Conservation (phyloP, 306 rosid genomes). For the Dryas alaskensis region DNA sequence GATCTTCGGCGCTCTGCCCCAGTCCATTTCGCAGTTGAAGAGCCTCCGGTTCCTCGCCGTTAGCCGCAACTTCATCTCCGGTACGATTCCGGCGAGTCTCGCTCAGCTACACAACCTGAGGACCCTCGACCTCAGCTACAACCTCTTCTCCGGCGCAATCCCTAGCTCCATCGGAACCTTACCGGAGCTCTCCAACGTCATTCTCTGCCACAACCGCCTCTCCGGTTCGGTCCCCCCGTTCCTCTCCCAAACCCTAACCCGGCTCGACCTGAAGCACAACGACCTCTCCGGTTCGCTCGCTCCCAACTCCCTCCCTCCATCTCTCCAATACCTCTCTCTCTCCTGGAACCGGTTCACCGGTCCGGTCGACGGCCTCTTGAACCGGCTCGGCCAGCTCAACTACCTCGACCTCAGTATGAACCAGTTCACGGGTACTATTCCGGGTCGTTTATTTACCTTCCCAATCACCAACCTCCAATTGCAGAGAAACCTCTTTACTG, state of each 20-base stretch:
- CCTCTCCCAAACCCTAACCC: constrained; percentile 53
- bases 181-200: constrained; percentile 69
- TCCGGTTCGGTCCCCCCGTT: constrained; percentile 74
- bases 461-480: constrained; percentile 68
- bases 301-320: constrained; percentile 60
- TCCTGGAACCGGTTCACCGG: constrained; percentile 79
- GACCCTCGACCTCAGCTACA: constrained; percentile 87
- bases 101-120: constrained; percentile 50
- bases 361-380: constrained; percentile 53
- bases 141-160: constrained; percentile 64
- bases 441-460: constrained; percentile 69
- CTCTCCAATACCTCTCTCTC: constrained; percentile 75
- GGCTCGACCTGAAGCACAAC: constrained; percentile 87
- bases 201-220: constrained; percentile 81
- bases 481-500: constrained; percentile 66
- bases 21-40: constrained; percentile 44
- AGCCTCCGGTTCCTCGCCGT: constrained; percentile 78
- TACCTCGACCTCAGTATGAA: constrained; percentile 82
- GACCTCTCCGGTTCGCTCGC: constrained; percentile 64
- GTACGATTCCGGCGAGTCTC: constrained; percentile 57
- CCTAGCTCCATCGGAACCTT: constrained; percentile 61
- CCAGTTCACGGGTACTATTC: constrained; percentile 68
- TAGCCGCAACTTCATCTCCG: constrained; percentile 86
- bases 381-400: constrained; percentile 58
- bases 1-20: constrained; percentile 65